phyloP scores from a whole-genome alignment of 805 yeast species.

The Yamadazyma sp. region DNA sequence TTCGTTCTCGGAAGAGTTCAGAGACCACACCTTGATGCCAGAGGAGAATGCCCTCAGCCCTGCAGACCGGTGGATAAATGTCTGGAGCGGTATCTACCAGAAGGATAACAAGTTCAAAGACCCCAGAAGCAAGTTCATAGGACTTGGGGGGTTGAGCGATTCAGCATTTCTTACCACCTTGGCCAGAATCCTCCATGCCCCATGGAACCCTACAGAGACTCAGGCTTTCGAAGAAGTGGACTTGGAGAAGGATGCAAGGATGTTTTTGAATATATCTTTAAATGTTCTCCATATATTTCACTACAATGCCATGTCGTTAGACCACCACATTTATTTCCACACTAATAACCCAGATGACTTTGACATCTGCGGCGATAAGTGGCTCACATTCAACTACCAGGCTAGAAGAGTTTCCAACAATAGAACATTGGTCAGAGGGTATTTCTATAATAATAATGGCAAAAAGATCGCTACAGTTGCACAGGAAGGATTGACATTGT shows the following conservation, averaged over 20 bases:
- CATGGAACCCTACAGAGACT: slow-evolving; percentile 42
- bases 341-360: slow-evolving; percentile 25
- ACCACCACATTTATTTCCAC: slow-evolving; percentile 46
- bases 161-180: slow-evolving; percentile 41
- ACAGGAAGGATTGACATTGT: slow-evolving; percentile 42
- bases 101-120: slow-evolving; percentile 13
- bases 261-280: slow-evolving; percentile 28
- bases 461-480: slow-evolving; percentile 37
- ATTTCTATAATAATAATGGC: slow-evolving; percentile 30
- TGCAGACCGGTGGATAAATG: slow-evolving; percentile 41
- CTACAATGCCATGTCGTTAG: slow-evolving; percentile 46
- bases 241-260: slow-evolving; percentile 31
- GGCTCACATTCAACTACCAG: slow-evolving; percentile 40
- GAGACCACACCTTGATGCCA: slow-evolving; percentile 32
- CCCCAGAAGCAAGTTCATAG: slow-evolving; percentile 31
- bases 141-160: slow-evolving; percentile 39
- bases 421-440: slow-evolving; percentile 39
- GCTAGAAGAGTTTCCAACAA: slow-evolving; percentile 33
- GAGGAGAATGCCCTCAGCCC: slow-evolving; percentile 32
- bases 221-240: slow-evolving; percentile 32
- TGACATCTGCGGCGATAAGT: slow-evolving; percentile 34
- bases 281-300: slow-evolving; percentile 39
- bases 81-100: slow-evolving; percentile 34
- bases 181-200: slow-evolving; percentile 40
- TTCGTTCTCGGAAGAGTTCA: slow-evolving; percentile 38